These are phyloP conservation scores for Nepenthes gracilis DNA, from an alignment of 148 eudicot genomes.

Conservation along the genomic window DNA sequence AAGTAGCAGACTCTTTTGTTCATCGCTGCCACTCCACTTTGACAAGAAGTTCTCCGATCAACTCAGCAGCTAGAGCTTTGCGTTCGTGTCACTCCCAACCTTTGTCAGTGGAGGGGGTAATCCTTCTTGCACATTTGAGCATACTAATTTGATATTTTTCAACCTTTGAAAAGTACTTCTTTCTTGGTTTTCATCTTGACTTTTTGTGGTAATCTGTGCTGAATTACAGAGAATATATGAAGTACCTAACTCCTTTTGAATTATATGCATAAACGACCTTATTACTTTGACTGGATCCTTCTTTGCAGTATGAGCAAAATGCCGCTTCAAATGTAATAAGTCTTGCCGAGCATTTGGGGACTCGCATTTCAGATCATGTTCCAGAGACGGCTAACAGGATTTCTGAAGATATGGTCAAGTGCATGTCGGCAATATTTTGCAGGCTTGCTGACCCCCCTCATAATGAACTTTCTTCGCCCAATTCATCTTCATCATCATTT, in stretches of 20 bases:
- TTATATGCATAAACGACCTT: neutral
- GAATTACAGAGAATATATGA: too few relatives aligned
- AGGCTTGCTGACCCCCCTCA: conserved; percentile 79
- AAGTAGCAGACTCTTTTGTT: conserved; percentile 37
- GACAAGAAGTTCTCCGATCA: conserved; percentile 49
- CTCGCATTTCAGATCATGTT: conserved; percentile 70
- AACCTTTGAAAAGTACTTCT: neutral
- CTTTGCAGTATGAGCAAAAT: conserved; percentile 57
- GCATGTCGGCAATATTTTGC: conserved; percentile 80
- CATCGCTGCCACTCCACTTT: conserved; percentile 78
- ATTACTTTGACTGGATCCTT: neutral
- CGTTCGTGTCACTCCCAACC: conserved; percentile 94
- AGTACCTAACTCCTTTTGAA: too few relatives aligned
- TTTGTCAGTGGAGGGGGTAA: conserved; percentile 69
- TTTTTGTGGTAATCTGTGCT: too few relatives aligned
- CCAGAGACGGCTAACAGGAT: conserved; percentile 80
- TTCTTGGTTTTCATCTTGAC: neutral
- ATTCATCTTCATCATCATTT: conserved; percentile 69
- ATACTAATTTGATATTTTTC: neutral
- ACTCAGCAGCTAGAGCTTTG: conserved; percentile 39
- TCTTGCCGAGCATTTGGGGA: conserved; percentile 77
- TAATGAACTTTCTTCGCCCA: conserved; percentile 73
- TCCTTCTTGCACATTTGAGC: neutral
- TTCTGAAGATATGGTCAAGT: conserved; percentile 89
- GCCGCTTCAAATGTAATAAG: conserved; percentile 61